phyloP scores from a whole-genome alignment of 495 filamentous ascomycete genomes.

The Podospora pseudocomata region DNA sequence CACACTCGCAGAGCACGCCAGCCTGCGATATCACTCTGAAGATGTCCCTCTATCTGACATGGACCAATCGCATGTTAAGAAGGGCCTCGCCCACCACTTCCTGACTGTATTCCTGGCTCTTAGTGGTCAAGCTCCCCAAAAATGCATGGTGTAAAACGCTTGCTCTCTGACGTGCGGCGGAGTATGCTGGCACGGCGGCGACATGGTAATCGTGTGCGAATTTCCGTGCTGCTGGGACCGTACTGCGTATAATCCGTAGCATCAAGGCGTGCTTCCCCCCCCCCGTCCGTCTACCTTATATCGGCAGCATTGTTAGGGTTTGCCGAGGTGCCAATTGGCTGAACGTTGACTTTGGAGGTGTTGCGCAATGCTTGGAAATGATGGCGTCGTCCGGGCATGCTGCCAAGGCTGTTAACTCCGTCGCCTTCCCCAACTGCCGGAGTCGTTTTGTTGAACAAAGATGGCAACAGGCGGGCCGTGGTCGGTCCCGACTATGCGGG shows the following conservation, averaged over 20 bases:
- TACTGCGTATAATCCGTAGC: not conserved
- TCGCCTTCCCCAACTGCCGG: not conserved
- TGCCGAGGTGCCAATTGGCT: not conserved
- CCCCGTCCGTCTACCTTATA: slow-evolving; percentile 15
- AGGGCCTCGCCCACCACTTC: not conserved
- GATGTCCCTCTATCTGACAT: not conserved
- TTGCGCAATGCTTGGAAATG: slow-evolving; percentile 11
- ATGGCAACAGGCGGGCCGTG: not conserved
- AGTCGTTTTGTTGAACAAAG: not conserved
- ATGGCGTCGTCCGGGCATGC: not conserved
- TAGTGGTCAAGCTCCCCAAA: not conserved
- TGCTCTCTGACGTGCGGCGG: slow-evolving; percentile 24
- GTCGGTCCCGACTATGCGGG: slow-evolving; percentile 4
- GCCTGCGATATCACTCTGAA: slow-evolving; percentile 3
- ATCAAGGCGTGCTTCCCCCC: slow-evolving; percentile 22
- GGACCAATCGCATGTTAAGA: not conserved
- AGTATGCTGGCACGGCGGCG: not conserved
- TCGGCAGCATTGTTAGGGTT: not conserved
- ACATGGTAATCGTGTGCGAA: not conserved
- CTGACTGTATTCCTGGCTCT: not conserved
- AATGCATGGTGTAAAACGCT: slow-evolving; percentile 23
- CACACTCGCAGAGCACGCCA: not conserved
- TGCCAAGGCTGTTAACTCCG: slow-evolving; percentile 15
- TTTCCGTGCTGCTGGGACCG: not conserved
- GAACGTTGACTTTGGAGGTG: not conserved